Base-by-base conservation (phyloP, 495 filamentous ascomycete genomes). In the Amniculicola lignicola region DNA sequence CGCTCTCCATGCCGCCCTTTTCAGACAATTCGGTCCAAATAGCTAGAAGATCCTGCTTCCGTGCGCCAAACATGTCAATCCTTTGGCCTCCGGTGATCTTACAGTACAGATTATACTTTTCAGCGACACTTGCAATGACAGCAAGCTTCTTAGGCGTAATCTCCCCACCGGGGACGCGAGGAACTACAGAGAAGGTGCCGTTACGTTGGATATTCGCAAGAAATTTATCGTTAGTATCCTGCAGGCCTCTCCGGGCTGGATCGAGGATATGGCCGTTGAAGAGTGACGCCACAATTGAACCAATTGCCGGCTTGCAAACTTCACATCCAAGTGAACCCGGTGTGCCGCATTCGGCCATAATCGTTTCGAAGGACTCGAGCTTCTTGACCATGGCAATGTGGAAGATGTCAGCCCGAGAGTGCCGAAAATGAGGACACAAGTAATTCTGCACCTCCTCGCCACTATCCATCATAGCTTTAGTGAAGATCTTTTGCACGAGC, bases 11-110 rank as follows among this genome's bases (percentile, higher is more conserved):
- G 14, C 91, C 91, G 7, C 83, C 91, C 55, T 88, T 18, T 27
- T 46, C 81, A 18, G 94, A 81, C 11, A 96, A 77, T 54, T 79
- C 80, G 4, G 80, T 82, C 91, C 91, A 96, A 63, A 96, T 96
- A 16, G 77, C 78, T 28, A 90, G 74, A 31, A 96, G 74, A 73
- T 96, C 90, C 61, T 93, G 87, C 71, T 95, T 95, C 73, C 83
- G 84, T 0, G 91, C 90, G 11, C 90, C 90, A 60, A 94, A 95
- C 87, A 95, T 85, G 68, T 96, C 91, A 63, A 95, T 95, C 35
- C 91, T 80, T 71, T 96, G 91, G 2, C 87, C 91, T 49, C 91
- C 91, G 0, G 91, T 96, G 64, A 96, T 95, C 74, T 95, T 96
- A 67, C 86, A 90, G 70, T 96, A 96, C 2, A 96, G 73, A 43